phyloP scores from a whole-genome alignment of 345 rosid genomes.

The Firmiana major region DNA sequence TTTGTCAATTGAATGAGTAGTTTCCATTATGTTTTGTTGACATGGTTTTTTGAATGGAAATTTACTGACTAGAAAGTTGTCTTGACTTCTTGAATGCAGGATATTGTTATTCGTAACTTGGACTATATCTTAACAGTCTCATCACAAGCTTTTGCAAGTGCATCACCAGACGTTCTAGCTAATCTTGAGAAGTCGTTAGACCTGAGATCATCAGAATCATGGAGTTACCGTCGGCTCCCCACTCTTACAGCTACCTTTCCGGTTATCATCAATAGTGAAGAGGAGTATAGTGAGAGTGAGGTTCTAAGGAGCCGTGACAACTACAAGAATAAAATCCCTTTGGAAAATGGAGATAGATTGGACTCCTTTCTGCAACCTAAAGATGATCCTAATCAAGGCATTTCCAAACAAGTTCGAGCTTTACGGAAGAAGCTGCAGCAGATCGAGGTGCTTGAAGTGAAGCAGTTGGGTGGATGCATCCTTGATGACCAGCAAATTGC shows the following conservation, averaged over 20 bases:
- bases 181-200: constrained; percentile 78
- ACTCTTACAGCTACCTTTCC: constrained; percentile 86
- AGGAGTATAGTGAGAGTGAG: constrained; percentile 66
- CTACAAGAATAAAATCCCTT: constrained; percentile 26
- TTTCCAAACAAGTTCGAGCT: constrained; percentile 68
- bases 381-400: constrained; percentile 45
- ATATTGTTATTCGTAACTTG: constrained; percentile 76
- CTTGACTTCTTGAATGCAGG: constrained; percentile 48
- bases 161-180: constrained; percentile 70
- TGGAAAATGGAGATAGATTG: constrained; percentile 28
- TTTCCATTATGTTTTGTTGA: neutral
- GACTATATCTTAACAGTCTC: constrained; percentile 73
- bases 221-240: constrained; percentile 88
- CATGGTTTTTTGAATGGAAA: neutral
- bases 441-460: constrained; percentile 85
- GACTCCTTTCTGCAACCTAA: constrained; percentile 61
- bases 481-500: constrained; percentile 93
- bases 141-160: constrained; percentile 62
- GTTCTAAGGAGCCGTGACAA: constrained; percentile 58
- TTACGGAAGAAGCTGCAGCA: constrained; percentile 89
- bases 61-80: constrained; percentile 8
- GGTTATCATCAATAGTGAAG: constrained; percentile 70
- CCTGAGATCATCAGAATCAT: constrained; percentile 75
- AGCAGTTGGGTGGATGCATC: constrained; percentile 56
- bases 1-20: neutral